Percentiles rank a stretch among this genome's conserved stretches.
These are phyloP conservation scores for Monosporascus sp. DNA, from an alignment of 2,329 filamentous ascomycete species.

Conservation along the genomic window DNA sequence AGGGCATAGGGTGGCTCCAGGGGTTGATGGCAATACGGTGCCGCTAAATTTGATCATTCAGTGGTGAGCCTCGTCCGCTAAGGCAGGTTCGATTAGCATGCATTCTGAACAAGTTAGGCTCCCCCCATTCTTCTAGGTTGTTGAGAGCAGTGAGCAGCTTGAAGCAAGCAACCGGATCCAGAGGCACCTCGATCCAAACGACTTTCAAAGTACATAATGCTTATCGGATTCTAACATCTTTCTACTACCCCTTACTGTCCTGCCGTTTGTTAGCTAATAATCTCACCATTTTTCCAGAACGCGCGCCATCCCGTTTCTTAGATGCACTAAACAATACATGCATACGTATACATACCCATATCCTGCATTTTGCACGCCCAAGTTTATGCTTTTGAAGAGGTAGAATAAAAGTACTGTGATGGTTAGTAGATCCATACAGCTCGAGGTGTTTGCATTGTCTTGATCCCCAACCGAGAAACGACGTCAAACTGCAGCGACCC, in stretches of 20 bases:
- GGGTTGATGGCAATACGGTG: neutral
- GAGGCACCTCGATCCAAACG: neutral
- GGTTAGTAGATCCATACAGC: slow-evolving; percentile 4
- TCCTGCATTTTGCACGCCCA: neutral
- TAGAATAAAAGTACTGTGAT: neutral
- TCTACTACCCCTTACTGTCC: no score
- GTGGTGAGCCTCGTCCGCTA: no score
- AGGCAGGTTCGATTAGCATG: no score
- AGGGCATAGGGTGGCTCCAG: neutral
- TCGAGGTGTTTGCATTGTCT: neutral
- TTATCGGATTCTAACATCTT: no score
- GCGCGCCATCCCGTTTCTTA: neutral
- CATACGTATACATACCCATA: neutral
- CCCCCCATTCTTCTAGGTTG: no score
- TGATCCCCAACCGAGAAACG: slow-evolving; percentile 10
- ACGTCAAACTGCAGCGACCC: neutral
- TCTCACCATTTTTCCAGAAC: neutral
- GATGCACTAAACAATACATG: neutral
- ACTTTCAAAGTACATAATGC: neutral
- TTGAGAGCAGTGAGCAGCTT: no score
- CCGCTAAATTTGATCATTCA: no score
- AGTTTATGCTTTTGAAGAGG: neutral
- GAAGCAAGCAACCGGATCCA: no score
- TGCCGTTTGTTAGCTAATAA: neutral
- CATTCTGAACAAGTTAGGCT: no score